Evolutionary conservation across 1,284 basidiomycete genomes (phyloP).

Genomic region (Sporisorium graminicola): DNA sequence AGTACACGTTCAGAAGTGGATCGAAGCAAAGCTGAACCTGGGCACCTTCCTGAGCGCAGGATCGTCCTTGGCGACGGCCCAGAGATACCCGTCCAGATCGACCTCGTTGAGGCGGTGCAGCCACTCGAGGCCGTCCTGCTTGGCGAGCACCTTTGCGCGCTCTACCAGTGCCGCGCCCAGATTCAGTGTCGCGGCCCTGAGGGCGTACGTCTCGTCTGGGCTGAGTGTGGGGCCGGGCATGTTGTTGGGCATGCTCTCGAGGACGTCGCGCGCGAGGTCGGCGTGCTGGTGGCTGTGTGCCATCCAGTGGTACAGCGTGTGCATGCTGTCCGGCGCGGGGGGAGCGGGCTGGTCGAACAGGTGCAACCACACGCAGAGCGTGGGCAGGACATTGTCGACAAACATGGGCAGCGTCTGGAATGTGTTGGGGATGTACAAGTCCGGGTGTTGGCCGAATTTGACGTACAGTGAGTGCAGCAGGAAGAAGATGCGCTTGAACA

Average conservation of each 20-base stretch:
- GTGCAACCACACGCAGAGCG: slow-evolving; percentile 81
- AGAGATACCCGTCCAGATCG: slow-evolving; percentile 65
- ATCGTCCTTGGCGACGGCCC: slow-evolving; percentile 63
- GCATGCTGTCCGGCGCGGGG: slow-evolving; percentile 1
- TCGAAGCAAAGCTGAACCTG: slow-evolving; percentile 33
- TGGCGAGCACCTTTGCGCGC: slow-evolving; percentile 42
- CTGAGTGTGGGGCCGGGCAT: slow-evolving; percentile 36
- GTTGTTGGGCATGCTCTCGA: not conserved
- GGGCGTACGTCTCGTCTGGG: slow-evolving; percentile 55
- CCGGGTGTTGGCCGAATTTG: slow-evolving; percentile 66
- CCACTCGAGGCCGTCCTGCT: slow-evolving; percentile 26
- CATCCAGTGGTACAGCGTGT: slow-evolving; percentile 24
- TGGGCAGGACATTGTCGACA: slow-evolving; percentile 87
- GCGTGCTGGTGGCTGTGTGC: slow-evolving; percentile 5
- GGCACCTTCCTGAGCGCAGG: slow-evolving; percentile 53
- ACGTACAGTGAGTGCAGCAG: slow-evolving; percentile 79
- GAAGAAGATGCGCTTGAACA: slow-evolving; percentile 90
- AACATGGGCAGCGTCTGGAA: slow-evolving; percentile 76
- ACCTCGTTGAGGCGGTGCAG: slow-evolving; percentile 56
- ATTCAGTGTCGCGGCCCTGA: slow-evolving; percentile 57
- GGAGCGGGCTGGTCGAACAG: slow-evolving; percentile 77
- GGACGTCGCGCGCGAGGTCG: slow-evolving; percentile 1
- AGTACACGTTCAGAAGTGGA: slow-evolving; percentile 23
- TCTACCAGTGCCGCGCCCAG: slow-evolving; percentile 49
- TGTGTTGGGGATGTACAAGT: slow-evolving; percentile 71